A percentile compares a stretch with the other conserved stretches of the same genome.
Evolutionary conservation across 352 stramenopile genomes (phyloP).

Genomic region (Nothophytophthora sp.): DNA sequence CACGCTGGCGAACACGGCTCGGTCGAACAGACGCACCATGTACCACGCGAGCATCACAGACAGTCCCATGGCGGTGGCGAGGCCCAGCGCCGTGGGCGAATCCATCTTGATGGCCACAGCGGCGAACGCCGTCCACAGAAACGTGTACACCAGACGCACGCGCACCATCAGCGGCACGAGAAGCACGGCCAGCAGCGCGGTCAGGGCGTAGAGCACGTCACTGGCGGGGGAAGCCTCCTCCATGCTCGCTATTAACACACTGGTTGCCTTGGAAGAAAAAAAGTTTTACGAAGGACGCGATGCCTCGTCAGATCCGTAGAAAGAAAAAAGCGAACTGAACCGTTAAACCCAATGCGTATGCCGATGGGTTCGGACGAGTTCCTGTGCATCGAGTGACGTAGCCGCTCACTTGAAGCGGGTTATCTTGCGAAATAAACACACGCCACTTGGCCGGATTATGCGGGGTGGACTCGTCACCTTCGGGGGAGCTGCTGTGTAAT

Average conservation of each 20-base stretch:
- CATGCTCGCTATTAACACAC: too few relatives aligned
- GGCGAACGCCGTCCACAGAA: conserved; percentile 26
- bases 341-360: conserved; percentile 17
- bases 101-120: conserved; percentile 23
- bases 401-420: background rate
- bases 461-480: conserved; percentile 2
- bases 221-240: conserved; percentile 7
- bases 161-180: conserved; percentile 23
- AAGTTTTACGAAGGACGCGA: too few relatives aligned
- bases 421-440: conserved; percentile 15
- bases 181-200: conserved; percentile 13
- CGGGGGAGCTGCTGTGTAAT: conserved; percentile 9
- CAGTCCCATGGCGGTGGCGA: conserved; percentile 28
- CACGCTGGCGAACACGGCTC: conserved; percentile 30
- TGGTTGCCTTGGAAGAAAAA: too few relatives aligned
- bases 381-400: too few relatives aligned
- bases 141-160: conserved; percentile 23
- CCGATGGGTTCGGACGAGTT: conserved; percentile 4
- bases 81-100: conserved; percentile 19
- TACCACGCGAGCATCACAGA: conserved; percentile 41
- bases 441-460: conserved; percentile 10
- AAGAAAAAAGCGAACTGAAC: too few relatives aligned
- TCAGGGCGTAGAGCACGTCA: conserved; percentile 17
- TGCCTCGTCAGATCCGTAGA: too few relatives aligned
- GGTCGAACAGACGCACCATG: conserved; percentile 28